These are phyloP conservation scores for Marasmius sp. DNA, from an alignment of 1,284 basidiomycete species.

Conservation along the genomic window DNA sequence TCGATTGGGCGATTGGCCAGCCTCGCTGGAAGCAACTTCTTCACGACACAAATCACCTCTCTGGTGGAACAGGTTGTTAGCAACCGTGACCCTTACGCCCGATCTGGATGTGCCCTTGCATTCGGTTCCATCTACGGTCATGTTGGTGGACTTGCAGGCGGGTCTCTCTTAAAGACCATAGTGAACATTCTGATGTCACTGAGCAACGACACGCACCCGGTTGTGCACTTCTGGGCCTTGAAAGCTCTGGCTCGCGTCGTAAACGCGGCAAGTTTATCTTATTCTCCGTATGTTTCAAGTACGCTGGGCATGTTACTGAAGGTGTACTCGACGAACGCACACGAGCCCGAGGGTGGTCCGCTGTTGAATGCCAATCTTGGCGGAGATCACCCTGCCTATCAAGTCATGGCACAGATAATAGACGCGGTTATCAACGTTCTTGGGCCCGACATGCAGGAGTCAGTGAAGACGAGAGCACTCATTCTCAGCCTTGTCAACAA, in stretches of 20 bases:
- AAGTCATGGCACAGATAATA: constrained; percentile 88
- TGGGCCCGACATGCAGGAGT: constrained; percentile 94
- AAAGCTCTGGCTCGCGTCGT: constrained; percentile 86
- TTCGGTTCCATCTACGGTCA: constrained; percentile 94
- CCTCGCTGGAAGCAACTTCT: constrained; percentile 82
- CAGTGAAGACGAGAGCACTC: constrained; percentile 75
- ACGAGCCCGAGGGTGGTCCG: constrained; percentile 93
- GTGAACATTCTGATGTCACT: constrained; percentile 96
- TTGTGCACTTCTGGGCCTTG: constrained; percentile 94
- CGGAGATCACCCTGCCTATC: constrained; percentile 90
- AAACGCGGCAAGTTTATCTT: constrained; percentile 90
- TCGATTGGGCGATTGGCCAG: constrained; percentile 87
- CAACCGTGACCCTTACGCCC: constrained; percentile 90
- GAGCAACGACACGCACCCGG: constrained; percentile 93
- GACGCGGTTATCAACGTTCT: constrained; percentile 93
- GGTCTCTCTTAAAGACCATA: constrained; percentile 93
- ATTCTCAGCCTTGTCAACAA: constrained; percentile 86
- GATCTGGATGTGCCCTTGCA: constrained; percentile 92
- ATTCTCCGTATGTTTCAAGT: constrained; percentile 85
- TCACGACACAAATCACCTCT: constrained; percentile 88
- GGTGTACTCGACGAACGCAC: constrained; percentile 88
- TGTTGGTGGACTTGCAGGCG: constrained; percentile 92
- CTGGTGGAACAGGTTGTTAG: constrained; percentile 96
- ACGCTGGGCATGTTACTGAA: constrained; percentile 92
- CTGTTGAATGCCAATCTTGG: constrained; percentile 83